Evolutionary conservation across 1,284 basidiomycete species (phyloP).

Genomic region (Microbotryomycetes sp.): DNA sequence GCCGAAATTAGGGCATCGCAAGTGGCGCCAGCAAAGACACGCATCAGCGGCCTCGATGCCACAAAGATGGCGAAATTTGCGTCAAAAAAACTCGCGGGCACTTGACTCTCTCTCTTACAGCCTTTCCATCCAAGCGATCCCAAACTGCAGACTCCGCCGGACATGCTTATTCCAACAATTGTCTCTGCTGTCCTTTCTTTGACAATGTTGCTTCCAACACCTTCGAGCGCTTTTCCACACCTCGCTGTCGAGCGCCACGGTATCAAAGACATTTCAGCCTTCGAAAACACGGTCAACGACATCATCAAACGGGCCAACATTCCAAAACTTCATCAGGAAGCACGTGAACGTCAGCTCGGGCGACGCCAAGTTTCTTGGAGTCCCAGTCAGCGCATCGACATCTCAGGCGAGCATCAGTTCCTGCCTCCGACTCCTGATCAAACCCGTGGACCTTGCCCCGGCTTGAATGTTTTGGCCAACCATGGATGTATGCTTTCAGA

Average conservation of each 20-base stretch:
- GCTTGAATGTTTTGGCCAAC: slow-evolving; percentile 4
- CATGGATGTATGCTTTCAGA: slow-evolving; percentile 1
- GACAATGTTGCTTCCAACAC: not conserved
- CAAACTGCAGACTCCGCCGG: no score
- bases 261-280: not conserved
- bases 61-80: no score
- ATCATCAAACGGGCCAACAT: slow-evolving; percentile 6
- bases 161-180: no score
- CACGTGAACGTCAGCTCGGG: not conserved
- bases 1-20: no score
- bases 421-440: not conserved
- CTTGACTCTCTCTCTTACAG: no score
- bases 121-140: no score
- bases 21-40: no score
- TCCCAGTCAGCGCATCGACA: slow-evolving; percentile 3
- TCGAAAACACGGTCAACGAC: slow-evolving; percentile 1
- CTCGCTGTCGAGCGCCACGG: not conserved
- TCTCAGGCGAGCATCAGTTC: slow-evolving; percentile 1
- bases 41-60: no score
- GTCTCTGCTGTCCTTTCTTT: no score
- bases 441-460: slow-evolving; percentile 11
- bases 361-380: not conserved
- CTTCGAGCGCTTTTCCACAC: not conserved
- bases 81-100: no score
- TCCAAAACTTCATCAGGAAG: not conserved